Base-by-base conservation (phyloP, 2,329 filamentous ascomycete species). In the Cladosporium sp. region DNA sequence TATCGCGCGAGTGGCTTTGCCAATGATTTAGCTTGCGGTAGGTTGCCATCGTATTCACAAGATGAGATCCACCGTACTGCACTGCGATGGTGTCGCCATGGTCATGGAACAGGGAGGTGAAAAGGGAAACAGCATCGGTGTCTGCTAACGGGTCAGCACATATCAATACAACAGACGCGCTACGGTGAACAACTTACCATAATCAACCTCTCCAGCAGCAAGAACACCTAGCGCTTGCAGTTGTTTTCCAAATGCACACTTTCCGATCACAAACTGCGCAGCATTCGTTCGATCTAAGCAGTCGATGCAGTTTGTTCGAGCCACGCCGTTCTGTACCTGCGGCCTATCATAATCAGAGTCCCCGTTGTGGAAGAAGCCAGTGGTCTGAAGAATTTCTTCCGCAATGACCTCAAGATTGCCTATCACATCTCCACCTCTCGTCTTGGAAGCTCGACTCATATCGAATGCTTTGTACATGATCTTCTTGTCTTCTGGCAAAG, bases 21-120 rank as follows among this genome's bases (percentile, higher is more conserved):
- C 93, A 99, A 67, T 97, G 92, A 59, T 97, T 97, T 67, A 96
- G 95, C 71, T 97, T 97, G 51, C 93, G 87, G 68, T 99, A 99
- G 4, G 93, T 99, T 58, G 95, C 91, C 91, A 99, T 97, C 0
- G 93, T 99, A 67, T 99, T 99, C 61, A 99, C 93, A 1, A 99
- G 80, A 68, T 99, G 93, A 2, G 91, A 97, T 8, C 93, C 93
- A 51, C 93, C 93, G 61, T 99, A 99, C 67, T 99, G 93, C 48
- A 97, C 87, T 1, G 93, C 93, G 62, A 99, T 97, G 3, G 91
- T 96, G 68, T 99, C 93, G 51, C 93, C 93, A 64, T 99, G 93
- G 59, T 95, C 90, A 67, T 97, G 91, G 72, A 91, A 72, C 92
- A 99, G 97, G 62, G 95, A 88, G 1, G 93, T 97, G 61, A 99